Base-by-base conservation (phyloP, 2,329 filamentous ascomycete species). In the Trichoderma semiorbis region DNA sequence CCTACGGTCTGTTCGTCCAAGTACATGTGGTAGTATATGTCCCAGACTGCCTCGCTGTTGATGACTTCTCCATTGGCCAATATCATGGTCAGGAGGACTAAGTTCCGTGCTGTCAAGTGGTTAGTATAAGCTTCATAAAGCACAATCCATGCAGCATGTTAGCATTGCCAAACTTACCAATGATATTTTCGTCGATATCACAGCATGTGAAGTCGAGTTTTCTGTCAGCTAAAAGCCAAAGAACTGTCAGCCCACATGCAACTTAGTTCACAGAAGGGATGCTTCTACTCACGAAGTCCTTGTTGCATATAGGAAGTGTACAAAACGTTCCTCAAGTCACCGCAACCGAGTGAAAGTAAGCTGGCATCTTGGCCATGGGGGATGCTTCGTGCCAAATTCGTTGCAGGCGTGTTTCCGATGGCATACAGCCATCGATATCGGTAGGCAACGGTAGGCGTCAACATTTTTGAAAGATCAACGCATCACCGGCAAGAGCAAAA, bases 121-220 rank as follows among this genome's bases (percentile, higher is more conserved):
- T 28, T 18, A 18, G 4, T 3, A 28, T 65, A 12, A 66, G 30
- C 8, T 34, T 50, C 30, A 30, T 2, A n/a, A 5, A n/a, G 8
- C 55, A 61, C 12, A n/a, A 34, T n/a, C 4, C 16, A 26, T 32
- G 57, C 1, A 5, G 16, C 2, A 18, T 7, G 3, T n/a, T 7
- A 10, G 34, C 8, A 21, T 10, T 21, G 7, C 10, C 12, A 34
- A 21, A 60, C 82, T 67, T 75, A 88, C 87, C 86, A 63, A 89
- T 80, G 65, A 88, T 81, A 21, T 82, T 83, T 14, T 83, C 78
- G 32, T 88, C 81, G 58, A 81, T 74, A 76, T 90, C 88, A 76
- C 88, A 90, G 70, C 84, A 88, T 2, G 89, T 90, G 57, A 90
- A 79, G 73, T 89, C 86, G 5, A 89, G 77, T 50, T 82, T 83